A percentile compares a stretch with the other conserved stretches of the same genome.
These are phyloP conservation scores for Lachnellula cervina DNA, from an alignment of 2,329 filamentous ascomycete species.

Conservation along the genomic window DNA sequence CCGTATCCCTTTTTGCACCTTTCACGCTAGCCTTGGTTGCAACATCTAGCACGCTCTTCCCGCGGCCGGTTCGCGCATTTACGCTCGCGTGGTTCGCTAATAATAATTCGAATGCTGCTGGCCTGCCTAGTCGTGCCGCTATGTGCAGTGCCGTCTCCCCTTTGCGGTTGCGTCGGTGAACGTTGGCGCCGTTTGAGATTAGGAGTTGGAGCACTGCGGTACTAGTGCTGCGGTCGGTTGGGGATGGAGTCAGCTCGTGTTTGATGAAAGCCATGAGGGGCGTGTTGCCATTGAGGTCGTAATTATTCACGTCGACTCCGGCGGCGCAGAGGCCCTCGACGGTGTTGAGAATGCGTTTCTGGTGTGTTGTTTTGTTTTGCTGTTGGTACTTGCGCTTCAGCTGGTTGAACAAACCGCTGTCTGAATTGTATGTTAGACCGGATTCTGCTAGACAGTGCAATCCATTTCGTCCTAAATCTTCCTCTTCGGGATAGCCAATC, in stretches of 20 bases:
- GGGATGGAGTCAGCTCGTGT: not conserved
- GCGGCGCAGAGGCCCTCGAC: not conserved
- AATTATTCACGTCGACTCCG: constrained; percentile 4
- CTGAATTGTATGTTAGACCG: not conserved
- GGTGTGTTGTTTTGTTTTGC: not conserved
- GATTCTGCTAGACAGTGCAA: constrained; percentile 5
- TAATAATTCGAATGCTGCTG: not conserved
- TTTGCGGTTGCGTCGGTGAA: constrained; percentile 3
- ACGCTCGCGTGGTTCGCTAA: constrained; percentile 2
- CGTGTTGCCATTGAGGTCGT: constrained; percentile 7
- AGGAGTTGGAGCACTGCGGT: not conserved
- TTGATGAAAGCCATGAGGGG: constrained; percentile 8
- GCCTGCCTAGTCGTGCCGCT: not conserved
- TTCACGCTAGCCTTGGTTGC: not conserved
- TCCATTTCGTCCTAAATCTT: not conserved
- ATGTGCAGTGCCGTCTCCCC: constrained; percentile 13
- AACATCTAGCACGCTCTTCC: not conserved
- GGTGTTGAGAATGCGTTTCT: not conserved
- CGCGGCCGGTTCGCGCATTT: constrained; percentile 1
- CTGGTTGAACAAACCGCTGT: too few species aligned
- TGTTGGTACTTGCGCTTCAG: not conserved
- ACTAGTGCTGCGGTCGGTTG: not conserved
- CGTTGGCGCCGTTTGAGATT: constrained; percentile 1
- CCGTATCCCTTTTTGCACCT: not conserved
- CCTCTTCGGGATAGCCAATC: not conserved